phyloP scores from a whole-genome alignment of 1,284 basidiomycete species.

The Mycena citricolor region DNA sequence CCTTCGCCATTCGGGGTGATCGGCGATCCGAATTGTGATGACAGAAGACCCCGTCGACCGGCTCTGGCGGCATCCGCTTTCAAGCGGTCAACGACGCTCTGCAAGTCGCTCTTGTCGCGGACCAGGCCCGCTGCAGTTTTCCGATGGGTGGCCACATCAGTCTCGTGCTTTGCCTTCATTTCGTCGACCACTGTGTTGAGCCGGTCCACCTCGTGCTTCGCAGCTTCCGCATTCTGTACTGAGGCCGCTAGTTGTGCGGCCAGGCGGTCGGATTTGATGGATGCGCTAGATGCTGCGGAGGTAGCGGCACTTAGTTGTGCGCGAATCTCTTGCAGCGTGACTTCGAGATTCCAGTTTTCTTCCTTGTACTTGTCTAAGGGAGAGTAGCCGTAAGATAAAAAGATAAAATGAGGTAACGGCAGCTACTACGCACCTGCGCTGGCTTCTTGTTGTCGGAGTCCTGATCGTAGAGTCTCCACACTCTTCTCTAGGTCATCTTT shows the following conservation, averaged over 20 bases:
- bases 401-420: conserved; percentile 6
- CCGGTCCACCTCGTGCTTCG: conserved; percentile 86
- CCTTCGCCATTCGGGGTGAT: conserved; percentile 59
- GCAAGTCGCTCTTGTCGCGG: conserved; percentile 90
- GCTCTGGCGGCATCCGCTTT: conserved; percentile 69
- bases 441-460: conserved; percentile 75
- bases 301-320: conserved; percentile 70
- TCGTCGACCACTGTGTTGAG: conserved; percentile 65
- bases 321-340: conserved; percentile 85
- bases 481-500: conserved; percentile 80
- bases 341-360: conserved; percentile 98
- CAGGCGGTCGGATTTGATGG: conserved; percentile 82
- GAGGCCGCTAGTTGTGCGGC: conserved; percentile 72
- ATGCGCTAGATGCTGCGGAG: conserved; percentile 79
- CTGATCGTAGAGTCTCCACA: conserved; percentile 67
- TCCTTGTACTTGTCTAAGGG: conserved; percentile 83
- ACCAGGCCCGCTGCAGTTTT: conserved; percentile 85
- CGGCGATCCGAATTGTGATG: conserved; percentile 67
- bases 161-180: conserved; percentile 88
- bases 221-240: conserved; percentile 78
- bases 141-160: conserved; percentile 87
- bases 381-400: conserved; percentile 10
- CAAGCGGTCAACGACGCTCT: conserved; percentile 74
- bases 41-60: conserved; percentile 40
- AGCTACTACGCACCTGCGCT: conserved; percentile 58